Conservation (phyloP, 345 rosid species). For the Eutrema heterophyllum region DNA sequence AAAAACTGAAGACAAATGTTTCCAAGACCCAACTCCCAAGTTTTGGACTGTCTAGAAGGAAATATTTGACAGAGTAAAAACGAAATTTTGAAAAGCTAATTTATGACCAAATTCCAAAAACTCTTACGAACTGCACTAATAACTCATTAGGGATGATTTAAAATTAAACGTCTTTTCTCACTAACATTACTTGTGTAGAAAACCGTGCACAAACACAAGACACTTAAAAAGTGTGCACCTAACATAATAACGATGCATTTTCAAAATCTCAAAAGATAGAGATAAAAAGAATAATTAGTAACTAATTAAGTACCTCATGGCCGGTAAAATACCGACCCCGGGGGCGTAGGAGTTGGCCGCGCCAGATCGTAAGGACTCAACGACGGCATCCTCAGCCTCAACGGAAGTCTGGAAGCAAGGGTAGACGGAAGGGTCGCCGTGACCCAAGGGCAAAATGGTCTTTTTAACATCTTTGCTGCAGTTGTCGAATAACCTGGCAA, state of each 20-base stretch:
- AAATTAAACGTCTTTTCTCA: neutral
- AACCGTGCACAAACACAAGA: neutral
- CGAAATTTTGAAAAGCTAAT: neutral
- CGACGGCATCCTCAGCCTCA: constrained; percentile 48
- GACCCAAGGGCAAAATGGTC: constrained; percentile 41
- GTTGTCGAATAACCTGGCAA: constrained; percentile 24
- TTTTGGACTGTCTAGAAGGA: too few species aligned
- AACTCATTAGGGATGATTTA: neutral
- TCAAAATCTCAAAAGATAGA: too few species aligned
- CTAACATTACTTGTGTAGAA: neutral
- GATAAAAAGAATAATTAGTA: too few species aligned
- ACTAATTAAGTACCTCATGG: too few species aligned
- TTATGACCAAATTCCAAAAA: neutral
- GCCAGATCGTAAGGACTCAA: constrained; percentile 44
- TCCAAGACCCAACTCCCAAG: too few species aligned
- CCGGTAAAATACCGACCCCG: constrained; percentile 40
- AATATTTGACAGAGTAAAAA: neutral
- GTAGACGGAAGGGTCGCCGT: constrained; percentile 63
- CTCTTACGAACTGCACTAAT: neutral
- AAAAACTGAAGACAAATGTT: too few species aligned
- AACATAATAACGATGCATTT: neutral
- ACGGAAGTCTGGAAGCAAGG: constrained; percentile 42
- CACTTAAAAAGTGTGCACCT: neutral
- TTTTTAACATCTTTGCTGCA: constrained; percentile 33
- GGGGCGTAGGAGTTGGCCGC: constrained; percentile 47